Percentiles rank a stretch among this genome's conserved stretches.
phyloP scores from a whole-genome alignment of 768 basidiomycete species.

The Kockovaella imperatae region DNA sequence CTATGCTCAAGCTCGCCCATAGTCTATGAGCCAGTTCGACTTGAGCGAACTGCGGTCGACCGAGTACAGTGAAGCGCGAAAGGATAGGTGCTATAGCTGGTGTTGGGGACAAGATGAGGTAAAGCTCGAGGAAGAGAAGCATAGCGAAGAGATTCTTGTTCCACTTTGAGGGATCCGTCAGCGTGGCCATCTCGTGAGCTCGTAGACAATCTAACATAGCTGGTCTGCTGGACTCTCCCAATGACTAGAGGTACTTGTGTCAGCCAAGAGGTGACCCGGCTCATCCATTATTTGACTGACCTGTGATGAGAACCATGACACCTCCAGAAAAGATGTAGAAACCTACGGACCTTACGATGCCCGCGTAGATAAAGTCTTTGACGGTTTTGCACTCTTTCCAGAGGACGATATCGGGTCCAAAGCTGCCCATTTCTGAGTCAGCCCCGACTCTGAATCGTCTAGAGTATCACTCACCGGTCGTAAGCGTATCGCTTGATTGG shows the following conservation, averaged over 20 bases:
- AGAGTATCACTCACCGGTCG: constrained; percentile 20
- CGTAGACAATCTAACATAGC: too few species aligned
- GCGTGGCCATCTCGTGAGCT: too few species aligned
- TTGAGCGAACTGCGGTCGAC: constrained; percentile 18
- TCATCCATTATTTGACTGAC: constrained; percentile 10
- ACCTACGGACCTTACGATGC: constrained; percentile 18
- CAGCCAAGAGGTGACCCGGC: background rate
- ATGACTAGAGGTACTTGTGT: background rate
- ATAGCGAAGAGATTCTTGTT: constrained; percentile 22
- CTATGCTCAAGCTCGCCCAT: constrained; percentile 23
- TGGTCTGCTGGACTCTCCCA: too few species aligned
- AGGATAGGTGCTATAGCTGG: constrained; percentile 1
- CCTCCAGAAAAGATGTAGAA: constrained; percentile 32
- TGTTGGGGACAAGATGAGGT: constrained; percentile 21
- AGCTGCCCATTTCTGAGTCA: constrained; percentile 9
- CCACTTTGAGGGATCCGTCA: constrained; percentile 20
- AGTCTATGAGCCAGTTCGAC: constrained; percentile 20
- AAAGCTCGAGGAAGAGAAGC: constrained; percentile 23
- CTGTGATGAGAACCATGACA: constrained; percentile 27
- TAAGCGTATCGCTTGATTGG: constrained; percentile 35
- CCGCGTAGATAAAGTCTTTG: constrained; percentile 23
- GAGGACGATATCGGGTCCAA: constrained; percentile 21
- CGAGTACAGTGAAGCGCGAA: background rate
- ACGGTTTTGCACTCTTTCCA: constrained; percentile 20
- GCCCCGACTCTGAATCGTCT: background rate